Base-by-base conservation (phyloP, 2,329 filamentous ascomycete genomes). In the Aulographum hederae region DNA sequence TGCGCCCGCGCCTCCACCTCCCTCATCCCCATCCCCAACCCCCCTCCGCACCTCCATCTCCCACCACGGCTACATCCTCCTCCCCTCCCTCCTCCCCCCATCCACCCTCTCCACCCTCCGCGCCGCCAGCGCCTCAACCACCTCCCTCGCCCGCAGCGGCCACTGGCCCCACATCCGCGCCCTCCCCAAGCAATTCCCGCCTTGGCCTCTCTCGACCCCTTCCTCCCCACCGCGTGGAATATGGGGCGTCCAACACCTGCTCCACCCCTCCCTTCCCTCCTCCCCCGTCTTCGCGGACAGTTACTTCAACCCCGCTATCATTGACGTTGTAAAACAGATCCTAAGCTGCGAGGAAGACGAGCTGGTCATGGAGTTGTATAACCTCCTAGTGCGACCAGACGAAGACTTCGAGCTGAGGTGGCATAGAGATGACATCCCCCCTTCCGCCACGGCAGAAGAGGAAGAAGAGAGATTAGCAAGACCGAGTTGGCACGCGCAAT, bases 161-260 rank as follows among this genome's bases (percentile, higher is more conserved):
- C 46, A 63, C 38, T 93, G 82, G 82, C 79, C 79, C 3, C 67
- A 78, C 53, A 73, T 91, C 45, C 77, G 82, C 40, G 86, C 79
- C 1, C 68, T 89, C 2, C 79, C 79, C 33, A 91, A 91, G 53
- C 82, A 92, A 54, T 93, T 92, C 56, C 84, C 82, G 1, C 84
- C 84, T 0, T 92, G 82, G 82, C 60, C 67, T 16, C n/a, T n/a
- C n/a, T n/a, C n/a, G n/a, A n/a, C n/a, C n/a, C 5, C 5, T 4
- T 61, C 60, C n/a, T 59, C 61, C 31, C 57, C 63, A 2, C 57
- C 61, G 0, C 53, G 59, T 32, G 80, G 80, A 14, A 91, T 92
- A 52, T 92, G 82, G 84, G 82, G 81, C 39, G 76, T 91, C 3
- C 82, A 92, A 60, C 78, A 85, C 52, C 65, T 92, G 4, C 62